A percentile compares a stretch with the other conserved stretches of the same genome.
Evolutionary conservation across 164 flowering plant species (phyloP).

Genomic region (Hamamelis virginiana): DNA sequence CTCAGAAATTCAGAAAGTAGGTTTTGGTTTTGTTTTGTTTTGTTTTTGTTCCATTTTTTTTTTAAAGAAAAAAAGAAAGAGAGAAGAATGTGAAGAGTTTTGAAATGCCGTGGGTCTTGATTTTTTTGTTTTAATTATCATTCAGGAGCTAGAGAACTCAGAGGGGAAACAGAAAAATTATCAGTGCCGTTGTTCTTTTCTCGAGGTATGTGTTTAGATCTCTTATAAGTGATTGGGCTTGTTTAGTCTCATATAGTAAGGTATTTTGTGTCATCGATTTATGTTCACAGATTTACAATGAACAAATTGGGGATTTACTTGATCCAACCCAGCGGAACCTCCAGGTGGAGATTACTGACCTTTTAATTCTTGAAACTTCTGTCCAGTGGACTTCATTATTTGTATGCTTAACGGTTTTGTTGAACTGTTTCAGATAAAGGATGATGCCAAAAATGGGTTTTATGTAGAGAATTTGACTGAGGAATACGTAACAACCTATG

Average conservation of each 20-base stretch:
- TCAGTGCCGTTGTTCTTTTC: slow-evolving; percentile 96
- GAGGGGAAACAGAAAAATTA: slow-evolving; percentile 67
- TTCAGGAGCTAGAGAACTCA: slow-evolving; percentile 59
- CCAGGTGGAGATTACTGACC: slow-evolving; percentile 45
- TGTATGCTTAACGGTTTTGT: background rate
- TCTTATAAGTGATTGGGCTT: background rate
- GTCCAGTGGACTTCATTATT: background rate
- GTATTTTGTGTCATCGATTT: background rate
- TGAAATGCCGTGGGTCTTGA: background rate
- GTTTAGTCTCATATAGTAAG: background rate
- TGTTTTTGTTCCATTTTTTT: background rate
- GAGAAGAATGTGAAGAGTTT: background rate
- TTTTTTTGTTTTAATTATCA: background rate
- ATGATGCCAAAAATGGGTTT: slow-evolving; percentile 78
- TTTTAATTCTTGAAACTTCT: background rate
- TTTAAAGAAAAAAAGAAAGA: background rate
- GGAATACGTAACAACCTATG: slow-evolving; percentile 74
- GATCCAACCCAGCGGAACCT: slow-evolving; percentile 86
- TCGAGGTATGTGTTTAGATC: slow-evolving; percentile 59
- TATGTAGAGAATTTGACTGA: slow-evolving; percentile 86
- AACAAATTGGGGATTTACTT: slow-evolving; percentile 84
- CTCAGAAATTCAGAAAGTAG: slow-evolving; percentile 73
- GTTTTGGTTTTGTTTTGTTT: slow-evolving; percentile 7
- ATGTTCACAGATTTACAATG: slow-evolving; percentile 68
- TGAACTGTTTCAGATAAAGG: slow-evolving; percentile 61